Percentiles rank a stretch among this genome's conserved stretches.
phyloP scores from a whole-genome alignment of 2,329 filamentous ascomycete species.

The Exophiala phaeomuriformis region DNA sequence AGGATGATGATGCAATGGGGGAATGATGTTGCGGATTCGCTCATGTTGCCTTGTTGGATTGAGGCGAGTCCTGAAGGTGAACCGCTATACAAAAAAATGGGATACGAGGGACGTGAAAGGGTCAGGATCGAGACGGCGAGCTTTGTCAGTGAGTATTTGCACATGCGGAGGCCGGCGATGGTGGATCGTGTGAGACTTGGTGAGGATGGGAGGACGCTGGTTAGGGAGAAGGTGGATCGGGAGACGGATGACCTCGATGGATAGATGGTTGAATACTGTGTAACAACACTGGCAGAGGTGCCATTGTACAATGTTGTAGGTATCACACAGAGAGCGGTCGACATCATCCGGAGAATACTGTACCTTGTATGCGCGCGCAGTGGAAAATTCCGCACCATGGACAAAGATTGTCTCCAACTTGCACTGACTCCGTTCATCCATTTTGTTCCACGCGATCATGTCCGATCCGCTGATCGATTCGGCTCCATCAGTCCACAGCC shows the following conservation, averaged over 20 bases:
- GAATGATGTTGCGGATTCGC: constrained; percentile 30
- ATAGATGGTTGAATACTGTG: too few species aligned
- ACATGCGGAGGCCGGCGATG: constrained; percentile 14
- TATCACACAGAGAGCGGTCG: too few species aligned
- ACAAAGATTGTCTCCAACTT: too few species aligned
- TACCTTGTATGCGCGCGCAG: too few species aligned
- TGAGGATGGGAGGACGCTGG: constrained; percentile 5
- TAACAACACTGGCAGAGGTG: too few species aligned
- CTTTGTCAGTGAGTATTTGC: constrained; percentile 16
- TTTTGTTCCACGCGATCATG: too few species aligned
- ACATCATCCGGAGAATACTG: too few species aligned
- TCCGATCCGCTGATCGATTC: too few species aligned
- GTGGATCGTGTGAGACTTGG: constrained; percentile 3
- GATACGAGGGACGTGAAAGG: constrained; percentile 13
- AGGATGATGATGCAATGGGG: constrained; percentile 33
- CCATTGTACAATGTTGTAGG: too few species aligned
- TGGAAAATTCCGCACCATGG: too few species aligned
- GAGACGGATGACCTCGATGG: not conserved
- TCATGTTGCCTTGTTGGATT: constrained; percentile 34
- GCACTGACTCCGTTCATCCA: too few species aligned
- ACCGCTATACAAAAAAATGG: constrained; percentile 32
- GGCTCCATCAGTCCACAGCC: not conserved
- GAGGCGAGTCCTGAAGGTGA: constrained; percentile 34
- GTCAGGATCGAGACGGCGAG: constrained; percentile 12
- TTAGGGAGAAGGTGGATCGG: constrained; percentile 3